Evolutionary conservation across 805 yeast species (phyloP).

Genomic region (Saccharomycopsis sp.): DNA sequence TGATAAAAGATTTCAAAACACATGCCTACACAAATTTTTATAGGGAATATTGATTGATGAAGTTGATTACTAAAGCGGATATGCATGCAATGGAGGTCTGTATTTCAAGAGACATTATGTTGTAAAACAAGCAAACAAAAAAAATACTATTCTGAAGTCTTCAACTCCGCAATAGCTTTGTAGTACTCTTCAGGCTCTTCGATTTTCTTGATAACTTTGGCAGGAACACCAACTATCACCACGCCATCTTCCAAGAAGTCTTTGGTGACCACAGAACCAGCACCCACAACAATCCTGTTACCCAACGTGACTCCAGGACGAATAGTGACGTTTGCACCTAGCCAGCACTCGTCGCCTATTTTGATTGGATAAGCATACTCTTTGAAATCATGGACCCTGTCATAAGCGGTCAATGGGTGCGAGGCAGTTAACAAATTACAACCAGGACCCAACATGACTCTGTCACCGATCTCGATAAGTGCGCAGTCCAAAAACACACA

Average conservation of each 20-base stretch:
- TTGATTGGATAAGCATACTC: conserved; percentile 51
- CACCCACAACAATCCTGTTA: conserved; percentile 51
- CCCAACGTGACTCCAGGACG: conserved; percentile 64
- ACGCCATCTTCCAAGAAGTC: conserved; percentile 46
- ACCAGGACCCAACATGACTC: conserved; percentile 56
- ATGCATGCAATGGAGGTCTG: no score
- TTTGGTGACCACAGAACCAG: conserved; percentile 56
- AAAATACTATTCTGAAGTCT: no score
- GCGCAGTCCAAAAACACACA: conserved; percentile 47
- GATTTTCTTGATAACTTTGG: conserved; percentile 32
- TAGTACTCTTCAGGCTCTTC: no score
- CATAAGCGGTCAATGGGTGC: conserved; percentile 47
- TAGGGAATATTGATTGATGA: no score
- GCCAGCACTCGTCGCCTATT: conserved; percentile 62
- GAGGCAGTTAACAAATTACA: conserved; percentile 52
- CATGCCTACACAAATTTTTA: no score
- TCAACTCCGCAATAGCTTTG: no score
- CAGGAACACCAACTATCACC: conserved; percentile 57
- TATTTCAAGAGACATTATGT: no score
- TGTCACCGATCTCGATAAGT: conserved; percentile 49
- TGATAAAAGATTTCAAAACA: no score
- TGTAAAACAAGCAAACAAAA: no score
- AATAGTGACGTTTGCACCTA: conserved; percentile 46
- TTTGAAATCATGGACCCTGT: conserved; percentile 28
- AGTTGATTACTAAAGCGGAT: no score